A percentile compares a stretch with the other conserved stretches of the same genome.
These are phyloP conservation scores for Euphorbia pulcherrima DNA, from an alignment of 345 rosid species.

Conservation along the genomic window DNA sequence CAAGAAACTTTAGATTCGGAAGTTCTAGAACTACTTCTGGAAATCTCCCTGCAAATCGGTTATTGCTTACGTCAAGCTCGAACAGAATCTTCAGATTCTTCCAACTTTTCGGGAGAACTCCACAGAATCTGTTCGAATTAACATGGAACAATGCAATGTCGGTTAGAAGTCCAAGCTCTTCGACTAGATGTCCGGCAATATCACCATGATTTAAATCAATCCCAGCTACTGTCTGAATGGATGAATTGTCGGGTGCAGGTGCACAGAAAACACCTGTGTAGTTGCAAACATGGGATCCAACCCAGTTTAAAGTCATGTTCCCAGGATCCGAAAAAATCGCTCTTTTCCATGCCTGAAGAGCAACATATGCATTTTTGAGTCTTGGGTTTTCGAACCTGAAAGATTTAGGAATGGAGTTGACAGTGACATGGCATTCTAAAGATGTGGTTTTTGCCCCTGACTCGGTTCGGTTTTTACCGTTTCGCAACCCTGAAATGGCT, in stretches of 20 bases:
- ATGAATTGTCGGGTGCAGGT: slow-evolving; percentile 42
- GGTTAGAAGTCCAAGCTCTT: slow-evolving; percentile 55
- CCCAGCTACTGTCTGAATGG: slow-evolving; percentile 61
- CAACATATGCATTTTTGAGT: slow-evolving; percentile 55
- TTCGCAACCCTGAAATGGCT: background rate
- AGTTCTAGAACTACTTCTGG: slow-evolving; percentile 56
- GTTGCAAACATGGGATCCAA: slow-evolving; percentile 69
- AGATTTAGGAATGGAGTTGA: slow-evolving; percentile 26
- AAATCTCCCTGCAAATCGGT: slow-evolving; percentile 45
- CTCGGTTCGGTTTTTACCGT: slow-evolving; percentile 2
- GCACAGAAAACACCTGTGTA: slow-evolving; percentile 70
- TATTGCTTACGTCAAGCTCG: slow-evolving; percentile 31
- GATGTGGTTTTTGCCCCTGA: background rate
- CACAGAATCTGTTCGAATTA: slow-evolving; percentile 82
- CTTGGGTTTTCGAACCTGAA: slow-evolving; percentile 53
- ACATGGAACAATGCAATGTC: slow-evolving; percentile 65
- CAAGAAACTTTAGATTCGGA: slow-evolving; percentile 60
- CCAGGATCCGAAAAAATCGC: slow-evolving; percentile 49
- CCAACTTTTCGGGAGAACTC: slow-evolving; percentile 49
- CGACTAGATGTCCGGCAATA: slow-evolving; percentile 66
- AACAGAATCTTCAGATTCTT: slow-evolving; percentile 17
- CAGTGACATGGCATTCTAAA: slow-evolving; percentile 26
- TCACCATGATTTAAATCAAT: slow-evolving; percentile 71
- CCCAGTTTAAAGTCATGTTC: slow-evolving; percentile 47
- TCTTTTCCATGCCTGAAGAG: slow-evolving; percentile 78